Evolutionary conservation across 495 filamentous ascomycete genomes (phyloP), one percentile per base, ranked within the genome.

Genomic region (Aspergillus egyptiacus): DNA sequence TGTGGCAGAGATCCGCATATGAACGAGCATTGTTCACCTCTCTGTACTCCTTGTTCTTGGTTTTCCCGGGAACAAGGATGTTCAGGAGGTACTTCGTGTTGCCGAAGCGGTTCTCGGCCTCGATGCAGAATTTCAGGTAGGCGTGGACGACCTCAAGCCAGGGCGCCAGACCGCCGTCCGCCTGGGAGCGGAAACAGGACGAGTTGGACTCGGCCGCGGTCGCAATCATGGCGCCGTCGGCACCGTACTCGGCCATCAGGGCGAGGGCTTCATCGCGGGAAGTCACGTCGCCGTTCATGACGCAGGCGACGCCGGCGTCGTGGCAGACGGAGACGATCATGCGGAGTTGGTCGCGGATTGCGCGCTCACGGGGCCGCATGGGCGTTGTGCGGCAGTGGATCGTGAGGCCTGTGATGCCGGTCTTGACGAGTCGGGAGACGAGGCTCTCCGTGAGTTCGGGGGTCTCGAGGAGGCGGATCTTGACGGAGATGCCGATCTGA

Each of bases 171-270:
- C 84, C 83, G 2, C 86, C 86, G 23, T 84, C 78, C 0, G 71
- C 79, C 23, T 76, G 64, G 2, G 72, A 54, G 25, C 84, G 76
- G 71, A 97, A 98, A 50, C 83, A 85, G 35, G 86, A 91, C 15
- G 88, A 78, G 55, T 98, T 97, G 49, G 80, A 71, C 70, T 97
- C 93, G 0, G 93, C 93, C 6, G 85, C 75, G 2, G 86, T 91
- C 9, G 93, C 94, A 59, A 98, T 96, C 93, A 98, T 98, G 38
- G 87, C 91, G 11, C 91, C 93, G 57, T 97, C 93, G 2, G 85
- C 87, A 4, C 83, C 84, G 56, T 75, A 95, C 59, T 95, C 83
- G 13, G 73, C 38, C 43, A 87, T 80, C 14, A 97, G 67, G 43
- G 73, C 61, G 2, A 83, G 58, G 2, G 81, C 90, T 39, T 93